Evolutionary conservation across 371 early-diverging fungal genomes (phyloP), one percentile per base, ranked within the genome.

Genomic region (Entomophthora muscae): DNA sequence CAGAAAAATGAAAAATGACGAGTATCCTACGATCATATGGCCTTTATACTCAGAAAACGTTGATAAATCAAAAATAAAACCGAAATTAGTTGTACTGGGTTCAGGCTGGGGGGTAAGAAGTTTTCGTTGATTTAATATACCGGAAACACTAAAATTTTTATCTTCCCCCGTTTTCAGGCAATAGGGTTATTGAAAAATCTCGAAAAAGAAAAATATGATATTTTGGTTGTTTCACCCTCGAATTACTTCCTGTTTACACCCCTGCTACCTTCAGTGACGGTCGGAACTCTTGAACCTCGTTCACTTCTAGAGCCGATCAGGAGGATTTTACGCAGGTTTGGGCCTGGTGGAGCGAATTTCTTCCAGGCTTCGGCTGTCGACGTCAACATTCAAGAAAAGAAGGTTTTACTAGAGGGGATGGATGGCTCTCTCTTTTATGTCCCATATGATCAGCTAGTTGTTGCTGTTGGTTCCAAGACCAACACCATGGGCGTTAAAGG

Each of bases 161-260:
- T 42, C 28, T 57, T 1, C 53, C 57, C n/a, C n/a, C n/a, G n/a
- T 26, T 61, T 54, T 53, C 56, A 32, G 27, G 10, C 23, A 24
- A n/a, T 67, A 73, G 76, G 81, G 81, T 7, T 70, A 56, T 72
- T 80, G 65, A 83, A 72, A 57, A 78, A 76, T 31, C 65, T 93
- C 42, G 83, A 87, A 53, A 78, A 75, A 32, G 76, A 75, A 56
- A 72, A 78, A 42, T 93, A 88, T 68, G 83, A 91, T 66, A 87
- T 91, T 17, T 77, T 81, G 0, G 72, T 89, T 17, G 72, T 89
- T 0, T 83, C 84, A 3, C 84, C 84, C 27, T 76, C 81, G 67
- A 91, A 93, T 72, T 86, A 91, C 70, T 93, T 91, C 70, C 73
- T 88, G 22, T 91, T 93, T 62, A 92, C 91, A 32, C 89, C 84